Evolutionary conservation across 2,329 filamentous ascomycete species (phyloP).

Genomic region (Pyricularia sp.): DNA sequence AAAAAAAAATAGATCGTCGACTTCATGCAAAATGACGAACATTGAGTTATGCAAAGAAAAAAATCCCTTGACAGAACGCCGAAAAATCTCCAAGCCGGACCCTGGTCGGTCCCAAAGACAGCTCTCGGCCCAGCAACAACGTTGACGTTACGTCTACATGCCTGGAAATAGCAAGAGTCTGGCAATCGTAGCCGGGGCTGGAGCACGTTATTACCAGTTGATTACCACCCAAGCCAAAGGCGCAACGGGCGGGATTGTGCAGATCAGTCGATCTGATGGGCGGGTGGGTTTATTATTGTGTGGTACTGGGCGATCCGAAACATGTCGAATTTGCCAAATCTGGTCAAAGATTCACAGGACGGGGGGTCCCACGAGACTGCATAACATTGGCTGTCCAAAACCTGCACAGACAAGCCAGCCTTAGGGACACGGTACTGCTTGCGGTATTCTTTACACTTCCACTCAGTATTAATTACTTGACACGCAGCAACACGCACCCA

Average conservation of each 20-base stretch:
- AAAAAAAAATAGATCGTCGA: background rate
- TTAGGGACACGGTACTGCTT: too few species aligned
- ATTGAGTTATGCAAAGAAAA: background rate
- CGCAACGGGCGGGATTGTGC: background rate
- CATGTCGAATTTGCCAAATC: background rate
- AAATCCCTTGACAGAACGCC: background rate
- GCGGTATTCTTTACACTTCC: too few species aligned
- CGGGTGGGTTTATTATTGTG: background rate
- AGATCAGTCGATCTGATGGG: background rate
- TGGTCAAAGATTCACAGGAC: background rate
- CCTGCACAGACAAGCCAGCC: background rate
- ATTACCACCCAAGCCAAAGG: background rate
- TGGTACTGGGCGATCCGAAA: background rate
- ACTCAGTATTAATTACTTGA: background rate
- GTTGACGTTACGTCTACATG: background rate
- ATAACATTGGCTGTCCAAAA: background rate
- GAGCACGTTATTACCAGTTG: too few species aligned
- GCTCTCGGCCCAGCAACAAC: background rate
- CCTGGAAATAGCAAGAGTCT: background rate
- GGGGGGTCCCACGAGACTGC: background rate
- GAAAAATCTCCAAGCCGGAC: background rate
- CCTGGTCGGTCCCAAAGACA: background rate
- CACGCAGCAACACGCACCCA: background rate
- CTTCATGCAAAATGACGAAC: too few species aligned
- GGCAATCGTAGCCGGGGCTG: background rate